Evolutionary conservation across 306 rosid species (phyloP).

Genomic region (Malus fusca): DNA sequence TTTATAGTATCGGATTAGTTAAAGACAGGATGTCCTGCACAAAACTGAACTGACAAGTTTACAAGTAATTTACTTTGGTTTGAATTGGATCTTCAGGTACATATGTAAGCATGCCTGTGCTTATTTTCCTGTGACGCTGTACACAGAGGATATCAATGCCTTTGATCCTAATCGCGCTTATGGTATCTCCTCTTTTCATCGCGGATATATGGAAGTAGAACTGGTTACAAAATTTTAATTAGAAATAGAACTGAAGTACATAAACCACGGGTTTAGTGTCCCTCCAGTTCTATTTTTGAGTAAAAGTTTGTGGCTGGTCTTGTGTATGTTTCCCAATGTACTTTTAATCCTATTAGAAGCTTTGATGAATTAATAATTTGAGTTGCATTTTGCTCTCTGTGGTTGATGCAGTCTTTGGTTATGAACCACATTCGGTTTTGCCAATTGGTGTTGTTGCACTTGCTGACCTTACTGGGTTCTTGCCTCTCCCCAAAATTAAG

Average conservation of each 20-base stretch:
- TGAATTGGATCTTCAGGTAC: constrained; percentile 33
- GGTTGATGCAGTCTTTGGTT: constrained; percentile 69
- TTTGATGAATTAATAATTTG: background rate
- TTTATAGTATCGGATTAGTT: background rate
- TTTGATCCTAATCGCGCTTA: constrained; percentile 70
- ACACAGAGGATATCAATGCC: constrained; percentile 64
- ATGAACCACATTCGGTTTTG: constrained; percentile 93
- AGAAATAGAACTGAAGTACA: background rate
- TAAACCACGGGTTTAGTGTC: background rate
- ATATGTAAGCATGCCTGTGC: constrained; percentile 59
- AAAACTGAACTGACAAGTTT: background rate
- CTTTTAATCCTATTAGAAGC: background rate
- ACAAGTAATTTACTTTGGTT: background rate
- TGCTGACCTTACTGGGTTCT: constrained; percentile 74
- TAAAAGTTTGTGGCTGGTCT: no score
- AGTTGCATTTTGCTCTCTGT: background rate
- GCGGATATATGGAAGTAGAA: no score
- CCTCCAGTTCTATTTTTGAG: background rate
- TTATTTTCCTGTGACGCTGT: constrained; percentile 75
- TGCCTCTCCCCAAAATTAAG: constrained; percentile 84
- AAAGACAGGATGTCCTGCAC: background rate
- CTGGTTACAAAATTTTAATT: background rate
- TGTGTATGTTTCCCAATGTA: background rate
- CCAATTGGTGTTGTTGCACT: constrained; percentile 86
- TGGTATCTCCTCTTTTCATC: constrained; percentile 21